These are phyloP conservation scores for Crotalaria pallida DNA, from an alignment of 306 rosid species.

Conservation along the genomic window DNA sequence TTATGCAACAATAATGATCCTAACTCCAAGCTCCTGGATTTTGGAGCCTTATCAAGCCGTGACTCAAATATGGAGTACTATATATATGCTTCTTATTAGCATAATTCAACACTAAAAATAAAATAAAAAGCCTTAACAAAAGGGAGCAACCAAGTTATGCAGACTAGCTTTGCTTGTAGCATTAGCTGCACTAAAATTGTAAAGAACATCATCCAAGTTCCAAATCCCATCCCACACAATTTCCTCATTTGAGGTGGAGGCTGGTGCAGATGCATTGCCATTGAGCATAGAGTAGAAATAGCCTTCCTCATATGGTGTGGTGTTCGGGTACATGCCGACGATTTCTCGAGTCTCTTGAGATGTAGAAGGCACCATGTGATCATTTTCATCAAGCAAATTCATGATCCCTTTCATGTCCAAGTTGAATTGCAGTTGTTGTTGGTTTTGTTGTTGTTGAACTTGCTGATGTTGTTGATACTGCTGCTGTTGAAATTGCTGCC, in stretches of 20 bases:
- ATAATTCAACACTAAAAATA: background rate
- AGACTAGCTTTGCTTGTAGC: constrained; percentile 39
- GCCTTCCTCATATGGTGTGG: constrained; percentile 37
- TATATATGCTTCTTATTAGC: background rate
- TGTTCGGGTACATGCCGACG: constrained; percentile 29
- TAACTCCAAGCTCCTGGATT: constrained; percentile 23
- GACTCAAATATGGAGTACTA: background rate
- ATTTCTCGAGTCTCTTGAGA: constrained; percentile 50
- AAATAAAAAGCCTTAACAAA: constrained; percentile 28
- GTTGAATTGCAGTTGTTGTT: constrained; percentile 38
- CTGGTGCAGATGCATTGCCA: constrained; percentile 36
- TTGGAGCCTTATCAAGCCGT: constrained; percentile 21
- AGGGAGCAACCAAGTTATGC: constrained; percentile 59
- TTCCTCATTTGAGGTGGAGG: constrained; percentile 46
- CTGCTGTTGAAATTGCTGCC: constrained; percentile 50
- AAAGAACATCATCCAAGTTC: constrained; percentile 72
- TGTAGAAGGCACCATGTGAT: constrained; percentile 24
- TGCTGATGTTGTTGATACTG: constrained; percentile 53
- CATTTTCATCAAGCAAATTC: constrained; percentile 55
- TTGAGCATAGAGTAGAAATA: constrained; percentile 44
- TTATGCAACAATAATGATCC: constrained; percentile 22
- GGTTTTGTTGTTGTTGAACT: constrained; percentile 22
- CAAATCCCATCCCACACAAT: constrained; percentile 73
- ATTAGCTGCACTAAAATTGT: constrained; percentile 38
- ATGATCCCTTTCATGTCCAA: constrained; percentile 61